These are phyloP conservation scores for Microascus cirrosus DNA, from an alignment of 2,329 filamentous ascomycete species.

Conservation along the genomic window DNA sequence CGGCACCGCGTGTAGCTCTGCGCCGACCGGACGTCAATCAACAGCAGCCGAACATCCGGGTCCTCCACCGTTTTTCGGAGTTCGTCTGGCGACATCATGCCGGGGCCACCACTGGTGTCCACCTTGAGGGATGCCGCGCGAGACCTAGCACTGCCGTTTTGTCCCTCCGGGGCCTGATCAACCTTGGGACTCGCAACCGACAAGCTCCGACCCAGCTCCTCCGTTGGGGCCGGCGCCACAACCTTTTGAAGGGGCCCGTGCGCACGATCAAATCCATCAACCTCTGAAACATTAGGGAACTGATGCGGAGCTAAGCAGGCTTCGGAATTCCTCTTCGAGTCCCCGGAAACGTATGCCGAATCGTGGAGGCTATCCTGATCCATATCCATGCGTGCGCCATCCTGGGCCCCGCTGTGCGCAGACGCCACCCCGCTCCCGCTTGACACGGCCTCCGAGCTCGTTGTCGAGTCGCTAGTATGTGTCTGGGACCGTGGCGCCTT, in stretches of 20 bases:
- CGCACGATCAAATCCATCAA: constrained; percentile 23
- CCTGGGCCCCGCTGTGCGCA: background rate
- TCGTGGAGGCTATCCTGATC: constrained; percentile 35
- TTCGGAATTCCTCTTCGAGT: constrained; percentile 42
- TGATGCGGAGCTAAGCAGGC: constrained; percentile 29
- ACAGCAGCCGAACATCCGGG: constrained; percentile 37
- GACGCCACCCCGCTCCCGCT: background rate
- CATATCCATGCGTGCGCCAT: constrained; percentile 26
- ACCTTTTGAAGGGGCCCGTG: constrained; percentile 7
- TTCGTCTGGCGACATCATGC: constrained; percentile 40
- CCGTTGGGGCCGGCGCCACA: constrained; percentile 15
- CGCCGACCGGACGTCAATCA: constrained; percentile 79
- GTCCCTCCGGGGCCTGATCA: constrained; percentile 20
- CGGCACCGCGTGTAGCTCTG: constrained; percentile 69
- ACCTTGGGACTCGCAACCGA: constrained; percentile 38
- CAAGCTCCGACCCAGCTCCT: constrained; percentile 42
- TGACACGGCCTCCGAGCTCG: constrained; percentile 13
- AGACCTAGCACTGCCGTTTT: constrained; percentile 9
- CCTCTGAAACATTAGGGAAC: constrained; percentile 28
- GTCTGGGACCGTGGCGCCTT: constrained; percentile 35
- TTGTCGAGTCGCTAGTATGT: constrained; percentile 26
- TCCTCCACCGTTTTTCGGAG: constrained; percentile 45
- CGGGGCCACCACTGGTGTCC: constrained; percentile 3
- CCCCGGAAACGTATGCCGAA: constrained; percentile 42
- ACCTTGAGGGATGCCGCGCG: constrained; percentile 10